These are phyloP conservation scores for Kluyveromyces siamensis DNA, from an alignment of 805 yeast genomes.

Conservation along the genomic window DNA sequence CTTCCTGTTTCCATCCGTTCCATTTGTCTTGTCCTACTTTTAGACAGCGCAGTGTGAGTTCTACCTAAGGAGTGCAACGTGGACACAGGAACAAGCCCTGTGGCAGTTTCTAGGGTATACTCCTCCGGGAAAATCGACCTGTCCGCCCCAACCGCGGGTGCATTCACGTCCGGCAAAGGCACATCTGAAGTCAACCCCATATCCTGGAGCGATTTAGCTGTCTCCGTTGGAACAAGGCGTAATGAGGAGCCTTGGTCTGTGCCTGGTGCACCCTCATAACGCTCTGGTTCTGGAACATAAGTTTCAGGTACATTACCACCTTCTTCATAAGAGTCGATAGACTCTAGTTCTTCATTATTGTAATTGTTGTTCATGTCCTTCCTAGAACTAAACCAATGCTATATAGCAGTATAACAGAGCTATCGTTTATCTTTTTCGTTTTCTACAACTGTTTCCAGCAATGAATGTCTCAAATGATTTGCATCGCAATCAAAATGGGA, in stretches of 20 bases:
- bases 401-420: no score
- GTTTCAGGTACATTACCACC: conserved; percentile 10
- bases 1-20: conserved; percentile 9
- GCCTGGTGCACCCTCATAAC: neutral
- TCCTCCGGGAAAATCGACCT: conserved; percentile 87
- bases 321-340: conserved; percentile 14
- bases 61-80: conserved; percentile 66
- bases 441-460: no score
- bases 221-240: conserved; percentile 44
- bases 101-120: conserved; percentile 76
- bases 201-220: conserved; percentile 56
- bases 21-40: conserved; percentile 32
- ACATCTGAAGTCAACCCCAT: conserved; percentile 49
- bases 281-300: conserved; percentile 7
- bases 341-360: conserved; percentile 8
- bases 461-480: no score
- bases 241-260: conserved; percentile 2
- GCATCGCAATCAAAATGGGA: no score
- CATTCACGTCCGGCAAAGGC: conserved; percentile 47
- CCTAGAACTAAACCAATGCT: no score
- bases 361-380: neutral
- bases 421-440: no score
- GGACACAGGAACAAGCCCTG: conserved; percentile 78
- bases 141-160: conserved; percentile 40
- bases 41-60: conserved; percentile 27